These are phyloP conservation scores for Epithele typhae DNA, from an alignment of 768 basidiomycete species.

Conservation along the genomic window DNA sequence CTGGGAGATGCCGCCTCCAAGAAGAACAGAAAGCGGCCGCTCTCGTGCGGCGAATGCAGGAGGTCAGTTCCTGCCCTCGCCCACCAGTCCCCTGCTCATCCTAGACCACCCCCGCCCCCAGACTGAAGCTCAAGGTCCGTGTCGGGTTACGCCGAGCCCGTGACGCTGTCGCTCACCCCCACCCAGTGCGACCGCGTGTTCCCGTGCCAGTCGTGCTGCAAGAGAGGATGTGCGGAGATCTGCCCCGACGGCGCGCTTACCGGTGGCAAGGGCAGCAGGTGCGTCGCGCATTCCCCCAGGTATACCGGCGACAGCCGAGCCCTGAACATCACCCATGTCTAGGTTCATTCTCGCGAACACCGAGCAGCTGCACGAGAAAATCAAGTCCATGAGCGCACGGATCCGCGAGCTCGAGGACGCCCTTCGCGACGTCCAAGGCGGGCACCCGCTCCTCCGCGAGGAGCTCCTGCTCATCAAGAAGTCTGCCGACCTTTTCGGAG, in stretches of 20 bases:
- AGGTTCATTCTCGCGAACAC: slow-evolving; percentile 76
- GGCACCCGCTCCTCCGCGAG: slow-evolving; percentile 50
- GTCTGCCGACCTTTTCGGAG: slow-evolving; percentile 52
- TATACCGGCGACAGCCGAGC: not conserved
- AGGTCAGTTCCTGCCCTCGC: slow-evolving; percentile 34
- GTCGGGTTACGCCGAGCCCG: not conserved
- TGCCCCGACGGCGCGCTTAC: slow-evolving; percentile 50
- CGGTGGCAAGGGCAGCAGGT: slow-evolving; percentile 75
- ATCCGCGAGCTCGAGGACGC: slow-evolving; percentile 67
- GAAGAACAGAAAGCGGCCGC: slow-evolving; percentile 36
- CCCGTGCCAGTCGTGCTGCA: slow-evolving; percentile 45
- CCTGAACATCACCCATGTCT: too few relatives aligned
- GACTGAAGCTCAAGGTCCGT: slow-evolving; percentile 62
- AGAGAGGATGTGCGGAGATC: slow-evolving; percentile 31
- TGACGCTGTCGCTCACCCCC: slow-evolving; percentile 14
- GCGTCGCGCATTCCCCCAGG: slow-evolving; percentile 1
- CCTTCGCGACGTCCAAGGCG: slow-evolving; percentile 45
- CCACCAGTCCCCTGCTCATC: slow-evolving; percentile 1
- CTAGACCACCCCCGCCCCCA: slow-evolving; percentile 23
- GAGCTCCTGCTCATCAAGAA: slow-evolving; percentile 57
- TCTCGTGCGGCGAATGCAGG: slow-evolving; percentile 69
- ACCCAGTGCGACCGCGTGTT: slow-evolving; percentile 59
- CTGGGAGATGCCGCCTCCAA: slow-evolving; percentile 23
- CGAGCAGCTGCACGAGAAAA: slow-evolving; percentile 66
- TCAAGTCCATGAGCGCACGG: slow-evolving; percentile 53